A percentile compares a stretch with the other conserved stretches of the same genome.
Evolutionary conservation across 345 rosid genomes (phyloP).

Genomic region (Capsella bursapastoris): DNA sequence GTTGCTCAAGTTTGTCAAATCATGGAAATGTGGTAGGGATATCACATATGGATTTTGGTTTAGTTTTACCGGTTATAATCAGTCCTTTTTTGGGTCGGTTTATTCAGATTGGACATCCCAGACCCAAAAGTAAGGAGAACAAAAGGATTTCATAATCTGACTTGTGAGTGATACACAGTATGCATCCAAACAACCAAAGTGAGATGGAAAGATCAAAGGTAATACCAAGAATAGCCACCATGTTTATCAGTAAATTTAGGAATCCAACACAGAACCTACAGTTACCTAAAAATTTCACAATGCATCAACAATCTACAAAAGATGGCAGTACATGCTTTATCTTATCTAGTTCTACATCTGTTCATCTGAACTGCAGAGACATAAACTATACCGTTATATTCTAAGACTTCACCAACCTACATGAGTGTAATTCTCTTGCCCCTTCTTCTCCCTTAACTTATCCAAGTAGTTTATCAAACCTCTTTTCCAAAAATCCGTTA

Average conservation of each 20-base stretch:
- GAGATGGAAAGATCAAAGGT: constrained; percentile 6
- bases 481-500: neutral
- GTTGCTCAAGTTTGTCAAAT: constrained; percentile 11
- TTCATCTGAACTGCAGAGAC: neutral
- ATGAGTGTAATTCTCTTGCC: neutral
- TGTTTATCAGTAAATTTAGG: neutral
- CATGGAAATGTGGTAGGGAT: neutral
- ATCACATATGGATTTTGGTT: neutral
- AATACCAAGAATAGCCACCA: neutral
- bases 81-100: neutral
- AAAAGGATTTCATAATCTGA: neutral
- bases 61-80: neutral
- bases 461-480: constrained; percentile 6
- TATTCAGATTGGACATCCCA: neutral
- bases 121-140: neutral
- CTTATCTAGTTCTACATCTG: neutral
- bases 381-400: neutral
- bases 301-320: neutral
- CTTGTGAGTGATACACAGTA: neutral
- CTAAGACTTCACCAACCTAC: neutral
- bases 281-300: neutral
- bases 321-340: neutral
- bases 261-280: neutral
- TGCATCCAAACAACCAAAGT: neutral
- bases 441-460: constrained; percentile 8